Evolutionary conservation across 257 asterid species (phyloP).

Genomic region (Paulownia fortunei): DNA sequence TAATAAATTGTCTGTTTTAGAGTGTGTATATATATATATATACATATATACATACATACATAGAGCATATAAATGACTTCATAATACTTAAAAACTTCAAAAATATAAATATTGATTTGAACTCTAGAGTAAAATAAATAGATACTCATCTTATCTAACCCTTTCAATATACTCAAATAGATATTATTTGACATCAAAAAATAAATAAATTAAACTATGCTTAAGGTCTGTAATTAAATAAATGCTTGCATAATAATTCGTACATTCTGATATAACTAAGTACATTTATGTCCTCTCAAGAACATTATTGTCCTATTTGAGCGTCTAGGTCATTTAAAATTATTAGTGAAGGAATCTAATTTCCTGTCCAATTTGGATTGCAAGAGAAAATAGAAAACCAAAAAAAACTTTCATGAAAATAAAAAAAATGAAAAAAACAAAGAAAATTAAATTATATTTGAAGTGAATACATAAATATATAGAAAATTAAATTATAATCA

Average conservation of each 20-base stretch:
- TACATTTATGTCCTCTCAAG: conserved; percentile 3
- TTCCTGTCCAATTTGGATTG: no score
- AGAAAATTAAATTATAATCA: no score
- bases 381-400: no score
- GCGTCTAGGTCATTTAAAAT: background rate
- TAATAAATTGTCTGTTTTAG: background rate
- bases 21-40: background rate
- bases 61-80: no score
- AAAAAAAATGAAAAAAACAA: no score
- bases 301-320: background rate
- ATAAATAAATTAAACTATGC: background rate
- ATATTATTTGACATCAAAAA: background rate
- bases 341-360: no score
- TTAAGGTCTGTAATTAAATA: background rate
- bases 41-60: no score
- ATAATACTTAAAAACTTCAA: background rate
- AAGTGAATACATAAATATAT: no score
- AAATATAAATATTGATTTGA: background rate
- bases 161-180: background rate
- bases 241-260: conserved; percentile 6
- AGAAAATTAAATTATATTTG: no score
- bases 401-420: no score
- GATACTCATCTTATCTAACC: background rate
- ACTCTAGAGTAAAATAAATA: background rate
- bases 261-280: background rate